Evolutionary conservation across 2,329 filamentous ascomycete species (phyloP).

Genomic region (Sporothrix luriei): DNA sequence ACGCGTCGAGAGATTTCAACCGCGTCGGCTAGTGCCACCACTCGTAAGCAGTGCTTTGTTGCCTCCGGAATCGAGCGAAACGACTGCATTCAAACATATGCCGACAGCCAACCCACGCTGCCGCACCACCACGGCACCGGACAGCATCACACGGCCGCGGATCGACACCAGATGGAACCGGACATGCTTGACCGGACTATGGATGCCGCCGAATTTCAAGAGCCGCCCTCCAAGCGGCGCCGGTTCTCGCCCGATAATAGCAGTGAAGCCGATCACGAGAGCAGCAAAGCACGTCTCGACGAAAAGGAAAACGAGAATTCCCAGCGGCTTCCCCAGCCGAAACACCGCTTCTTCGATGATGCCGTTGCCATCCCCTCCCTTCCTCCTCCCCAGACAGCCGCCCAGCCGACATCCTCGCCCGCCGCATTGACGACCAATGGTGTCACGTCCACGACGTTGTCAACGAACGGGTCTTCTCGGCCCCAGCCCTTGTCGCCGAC

Average conservation of each 20-base stretch:
- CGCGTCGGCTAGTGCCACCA: constrained; percentile 29
- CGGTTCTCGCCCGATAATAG: constrained; percentile 36
- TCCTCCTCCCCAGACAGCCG: constrained; percentile 7
- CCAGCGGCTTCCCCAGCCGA: constrained; percentile 50
- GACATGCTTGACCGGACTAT: constrained; percentile 36
- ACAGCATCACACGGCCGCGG: not conserved
- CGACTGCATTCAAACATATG: not conserved
- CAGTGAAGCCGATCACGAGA: too few species aligned
- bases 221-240: constrained; percentile 45
- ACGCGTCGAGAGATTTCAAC: constrained; percentile 38
- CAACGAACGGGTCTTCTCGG: not conserved
- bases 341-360: constrained; percentile 51
- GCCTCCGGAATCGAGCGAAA: not conserved
- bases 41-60: not conserved
- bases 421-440: constrained; percentile 18
- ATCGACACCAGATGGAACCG: too few species aligned
- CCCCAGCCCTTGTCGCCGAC: not conserved
- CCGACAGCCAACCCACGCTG: not conserved
- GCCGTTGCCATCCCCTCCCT: constrained; percentile 27
- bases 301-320: constrained; percentile 34
- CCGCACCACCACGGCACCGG: not conserved
- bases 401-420: constrained; percentile 20
- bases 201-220: constrained; percentile 45
- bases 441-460: not conserved
- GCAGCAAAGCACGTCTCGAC: not conserved